These are phyloP conservation scores for Boletus semigastroideus DNA, from an alignment of 1,284 basidiomycete genomes.

Conservation along the genomic window DNA sequence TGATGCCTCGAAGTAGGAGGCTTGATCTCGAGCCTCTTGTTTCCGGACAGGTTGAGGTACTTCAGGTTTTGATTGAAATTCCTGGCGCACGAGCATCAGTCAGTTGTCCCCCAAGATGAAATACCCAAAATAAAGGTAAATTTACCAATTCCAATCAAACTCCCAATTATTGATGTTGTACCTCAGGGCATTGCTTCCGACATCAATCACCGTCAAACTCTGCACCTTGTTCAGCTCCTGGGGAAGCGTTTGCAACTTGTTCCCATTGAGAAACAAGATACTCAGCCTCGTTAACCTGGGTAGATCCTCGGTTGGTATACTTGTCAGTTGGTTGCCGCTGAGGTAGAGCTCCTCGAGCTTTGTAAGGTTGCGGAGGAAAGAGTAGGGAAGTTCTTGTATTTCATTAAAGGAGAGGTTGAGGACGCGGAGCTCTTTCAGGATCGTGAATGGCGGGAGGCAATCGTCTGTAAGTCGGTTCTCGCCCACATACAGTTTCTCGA, in stretches of 20 bases:
- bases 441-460: constrained; percentile 70
- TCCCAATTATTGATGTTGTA: constrained; percentile 99
- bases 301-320: constrained; percentile 87
- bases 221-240: constrained; percentile 86
- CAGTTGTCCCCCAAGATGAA: not conserved
- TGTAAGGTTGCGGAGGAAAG: constrained; percentile 71
- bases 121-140: constrained; percentile 3
- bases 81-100: constrained; percentile 47
- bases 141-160: constrained; percentile 99
- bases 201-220: constrained; percentile 84
- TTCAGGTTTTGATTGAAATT: constrained; percentile 94
- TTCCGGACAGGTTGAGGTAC: constrained; percentile 88
- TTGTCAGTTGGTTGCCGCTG: constrained; percentile 91
- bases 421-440: constrained; percentile 75
- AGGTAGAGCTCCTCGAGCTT: constrained; percentile 87
- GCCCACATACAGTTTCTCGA: constrained; percentile 81
- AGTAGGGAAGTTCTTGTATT: constrained; percentile 84
- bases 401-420: constrained; percentile 97
- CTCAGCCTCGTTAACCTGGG: constrained; percentile 65
- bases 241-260: constrained; percentile 90
- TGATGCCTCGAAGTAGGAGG: constrained; percentile 36
- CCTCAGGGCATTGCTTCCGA: constrained; percentile 92
- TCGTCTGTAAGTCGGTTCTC: constrained; percentile 92
- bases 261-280: constrained; percentile 90
- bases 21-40: constrained; percentile 88